These are phyloP conservation scores for Bassia scoparia DNA, from an alignment of 148 eudicot genomes.

Conservation along the genomic window DNA sequence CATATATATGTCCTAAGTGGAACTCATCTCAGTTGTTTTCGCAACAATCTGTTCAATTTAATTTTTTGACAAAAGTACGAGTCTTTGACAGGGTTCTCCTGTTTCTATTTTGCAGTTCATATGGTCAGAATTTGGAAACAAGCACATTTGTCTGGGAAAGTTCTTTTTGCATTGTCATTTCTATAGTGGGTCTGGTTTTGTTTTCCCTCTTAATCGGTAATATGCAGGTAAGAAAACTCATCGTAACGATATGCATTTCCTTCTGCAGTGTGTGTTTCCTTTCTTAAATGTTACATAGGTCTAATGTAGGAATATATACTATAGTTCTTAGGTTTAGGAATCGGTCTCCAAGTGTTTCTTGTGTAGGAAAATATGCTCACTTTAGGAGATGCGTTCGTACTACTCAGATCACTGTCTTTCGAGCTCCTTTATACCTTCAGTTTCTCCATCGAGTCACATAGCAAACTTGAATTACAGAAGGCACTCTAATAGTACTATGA, in stretches of 20 bases:
- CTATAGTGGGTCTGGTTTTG: conserved; percentile 58
- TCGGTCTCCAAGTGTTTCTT: neutral
- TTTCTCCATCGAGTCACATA: neutral
- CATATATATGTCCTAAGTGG: too few relatives aligned
- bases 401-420: neutral
- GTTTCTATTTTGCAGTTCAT: conserved; percentile 46
- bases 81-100: neutral
- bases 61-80: too few relatives aligned
- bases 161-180: conserved; percentile 50
- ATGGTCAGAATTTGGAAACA: conserved; percentile 56
- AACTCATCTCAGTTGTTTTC: too few relatives aligned
- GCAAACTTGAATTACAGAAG: neutral
- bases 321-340: neutral
- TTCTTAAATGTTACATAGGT: too few relatives aligned
- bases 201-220: conserved; percentile 70
- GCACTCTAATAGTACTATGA: too few relatives aligned
- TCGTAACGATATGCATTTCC: too few relatives aligned
- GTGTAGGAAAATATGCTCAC: too few relatives aligned
- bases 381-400: too few relatives aligned
- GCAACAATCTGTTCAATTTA: too few relatives aligned
- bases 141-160: conserved; percentile 63
- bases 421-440: neutral
- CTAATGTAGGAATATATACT: neutral
- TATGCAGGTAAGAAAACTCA: conserved; percentile 49
- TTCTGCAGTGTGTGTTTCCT: neutral